These are phyloP conservation scores for Trametes meyenii DNA, from an alignment of 768 basidiomycete genomes.

Conservation along the genomic window DNA sequence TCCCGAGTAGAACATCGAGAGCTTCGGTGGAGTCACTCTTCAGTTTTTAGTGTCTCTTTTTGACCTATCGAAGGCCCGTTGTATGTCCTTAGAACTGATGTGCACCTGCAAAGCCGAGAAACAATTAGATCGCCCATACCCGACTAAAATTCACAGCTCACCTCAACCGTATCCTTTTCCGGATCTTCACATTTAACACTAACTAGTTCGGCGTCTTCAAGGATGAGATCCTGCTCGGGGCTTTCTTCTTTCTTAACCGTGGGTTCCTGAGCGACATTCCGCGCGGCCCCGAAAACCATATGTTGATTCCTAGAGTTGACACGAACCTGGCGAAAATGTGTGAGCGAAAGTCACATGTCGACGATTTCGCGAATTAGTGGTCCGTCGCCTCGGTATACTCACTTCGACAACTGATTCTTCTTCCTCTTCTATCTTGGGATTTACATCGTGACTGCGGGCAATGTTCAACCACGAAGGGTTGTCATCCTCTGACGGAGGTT, in stretches of 20 bases:
- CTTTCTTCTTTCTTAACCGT: constrained; percentile 6
- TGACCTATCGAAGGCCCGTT: background rate
- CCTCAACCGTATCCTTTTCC: background rate
- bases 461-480: no score
- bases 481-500: no score
- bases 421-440: background rate
- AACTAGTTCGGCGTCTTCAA: no score
- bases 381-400: background rate
- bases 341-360: no score
- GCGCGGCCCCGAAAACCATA: background rate
- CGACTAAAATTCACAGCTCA: background rate
- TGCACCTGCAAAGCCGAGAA: background rate
- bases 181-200: constrained; percentile 1
- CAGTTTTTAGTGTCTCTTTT: background rate
- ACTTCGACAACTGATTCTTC: constrained; percentile 2
- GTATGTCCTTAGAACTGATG: background rate
- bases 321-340: background rate
- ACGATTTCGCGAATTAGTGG: no score
- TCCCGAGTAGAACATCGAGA: no score
- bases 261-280: no score
- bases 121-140: background rate
- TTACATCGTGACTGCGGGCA: background rate
- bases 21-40: background rate
- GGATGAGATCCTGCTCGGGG: background rate
- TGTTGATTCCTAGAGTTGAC: constrained; percentile 3